Percentiles rank a stretch among this genome's conserved stretches.
Conservation (phyloP, 495 filamentous ascomycete genomes). For the Penicillium maclennaniae region DNA sequence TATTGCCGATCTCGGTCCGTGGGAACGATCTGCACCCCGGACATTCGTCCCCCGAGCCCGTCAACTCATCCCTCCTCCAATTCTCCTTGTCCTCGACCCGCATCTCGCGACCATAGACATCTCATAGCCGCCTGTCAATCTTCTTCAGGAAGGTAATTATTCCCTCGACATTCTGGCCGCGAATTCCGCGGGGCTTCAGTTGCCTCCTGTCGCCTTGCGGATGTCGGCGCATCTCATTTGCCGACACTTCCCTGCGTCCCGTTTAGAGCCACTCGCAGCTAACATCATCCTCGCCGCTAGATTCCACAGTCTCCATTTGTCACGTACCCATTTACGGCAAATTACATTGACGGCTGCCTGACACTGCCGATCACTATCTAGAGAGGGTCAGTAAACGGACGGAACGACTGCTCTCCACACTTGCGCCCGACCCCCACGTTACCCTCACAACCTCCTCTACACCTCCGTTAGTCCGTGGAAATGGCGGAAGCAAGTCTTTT, state of each 20-base stretch:
- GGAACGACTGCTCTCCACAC: not conserved
- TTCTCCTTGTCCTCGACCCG: conserved; percentile 2
- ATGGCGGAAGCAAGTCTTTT: conserved; percentile 55
- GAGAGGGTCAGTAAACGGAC: conserved; percentile 25
- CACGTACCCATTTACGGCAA: conserved; percentile 2
- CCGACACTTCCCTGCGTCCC: not conserved
- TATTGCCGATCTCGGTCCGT: not conserved
- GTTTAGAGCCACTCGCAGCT: conserved; percentile 6
- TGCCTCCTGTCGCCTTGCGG: conserved; percentile 15
- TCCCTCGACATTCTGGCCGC: not conserved
- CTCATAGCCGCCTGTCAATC: not conserved
- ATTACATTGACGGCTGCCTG: conserved; percentile 11
- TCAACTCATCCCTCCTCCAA: conserved; percentile 16
- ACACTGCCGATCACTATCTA: conserved; percentile 8
- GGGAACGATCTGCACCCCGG: conserved; percentile 10
- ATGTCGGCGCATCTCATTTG: conserved; percentile 8
- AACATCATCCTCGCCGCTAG: conserved; percentile 5
- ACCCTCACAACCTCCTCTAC: conserved; percentile 7
- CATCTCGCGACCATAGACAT: not conserved
- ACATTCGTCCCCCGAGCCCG: conserved; percentile 16
- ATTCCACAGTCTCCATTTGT: conserved; percentile 1
- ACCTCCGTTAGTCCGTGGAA: conserved; percentile 13
- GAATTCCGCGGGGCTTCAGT: conserved; percentile 1
- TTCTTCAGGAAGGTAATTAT: conserved; percentile 10
- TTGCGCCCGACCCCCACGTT: conserved; percentile 14